Base-by-base conservation (phyloP, 2,329 filamentous ascomycete species). In the Epichloe typhina region DNA sequence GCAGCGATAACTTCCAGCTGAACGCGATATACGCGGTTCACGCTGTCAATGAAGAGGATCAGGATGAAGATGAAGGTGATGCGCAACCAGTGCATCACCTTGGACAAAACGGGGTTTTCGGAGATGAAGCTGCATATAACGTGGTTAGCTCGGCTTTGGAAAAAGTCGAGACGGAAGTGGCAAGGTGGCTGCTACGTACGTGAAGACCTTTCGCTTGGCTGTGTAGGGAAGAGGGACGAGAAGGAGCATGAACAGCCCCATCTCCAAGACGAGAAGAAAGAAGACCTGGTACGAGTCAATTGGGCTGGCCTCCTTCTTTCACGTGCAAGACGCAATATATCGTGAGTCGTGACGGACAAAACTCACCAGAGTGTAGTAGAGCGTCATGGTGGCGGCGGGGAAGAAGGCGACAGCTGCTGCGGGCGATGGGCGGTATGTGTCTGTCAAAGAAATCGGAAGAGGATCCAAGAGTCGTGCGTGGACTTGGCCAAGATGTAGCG, bases 61-160 rank as follows among this genome's bases (percentile, higher is more conserved):
- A 97, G 76, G 63, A 98, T 97, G 74, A 98, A 98, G 66, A 98
- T 91, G 67, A 98, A 98, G 2, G 89, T 95, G 52, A 98, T 98
- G 79, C 96, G 97, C 73, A 98, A 78, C 62, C 89, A 91, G 74
- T 98, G 96, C 75, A 97, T 91, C 57, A 97, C 68, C 69, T 97
- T 96, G 40, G 90, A 93, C 53, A 98, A 79, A 49, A 83, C 54
- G 0, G 77, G 85, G 65, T 84, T 94, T 65, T 91, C 88, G 49
- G 90, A 96, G 64, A 98, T 90, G 80, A 98, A 98, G 61, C 85
- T 88, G 55, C 50, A 37, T 5, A 26, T 47, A 33, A 13, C 15
- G 44, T 2, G 8, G 21, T 50, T 8, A 38, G 39, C 31, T 15
- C 26, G 8, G 41, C 31, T 9, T 31, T 9, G 8, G 3, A 31